These are phyloP conservation scores for Aureobasidium lini DNA, from an alignment of 2,329 filamentous ascomycete species.

Conservation along the genomic window DNA sequence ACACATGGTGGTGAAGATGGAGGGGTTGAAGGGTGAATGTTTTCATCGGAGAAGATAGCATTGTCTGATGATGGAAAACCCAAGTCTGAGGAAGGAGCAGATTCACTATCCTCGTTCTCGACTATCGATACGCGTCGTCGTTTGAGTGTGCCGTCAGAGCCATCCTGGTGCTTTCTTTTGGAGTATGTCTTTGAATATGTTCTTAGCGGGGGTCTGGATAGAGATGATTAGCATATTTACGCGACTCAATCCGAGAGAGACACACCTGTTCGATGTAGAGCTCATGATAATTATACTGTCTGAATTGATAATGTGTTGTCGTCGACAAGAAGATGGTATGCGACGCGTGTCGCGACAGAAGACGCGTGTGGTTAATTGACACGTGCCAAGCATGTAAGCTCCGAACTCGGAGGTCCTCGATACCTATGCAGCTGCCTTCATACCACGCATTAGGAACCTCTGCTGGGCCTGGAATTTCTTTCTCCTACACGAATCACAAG, in stretches of 20 bases:
- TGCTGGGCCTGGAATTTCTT: neutral
- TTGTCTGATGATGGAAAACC: slow-evolving; percentile 17
- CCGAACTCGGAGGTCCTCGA: neutral
- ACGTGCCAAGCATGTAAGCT: neutral
- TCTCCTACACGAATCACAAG: neutral
- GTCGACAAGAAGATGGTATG: neutral
- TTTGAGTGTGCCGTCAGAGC: slow-evolving; percentile 6
- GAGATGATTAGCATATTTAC: neutral
- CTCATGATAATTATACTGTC: slow-evolving; percentile 4
- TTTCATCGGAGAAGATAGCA: slow-evolving; percentile 21
- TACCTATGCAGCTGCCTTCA: neutral
- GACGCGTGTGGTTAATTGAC: slow-evolving; percentile 1
- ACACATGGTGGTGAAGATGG: slow-evolving; percentile 43
- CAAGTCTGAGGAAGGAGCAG: neutral
- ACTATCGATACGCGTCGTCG: slow-evolving; percentile 14
- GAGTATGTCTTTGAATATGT: slow-evolving; percentile 11
- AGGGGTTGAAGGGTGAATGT: slow-evolving; percentile 35
- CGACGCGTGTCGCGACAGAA: neutral
- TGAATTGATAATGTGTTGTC: neutral
- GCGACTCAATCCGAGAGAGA: neutral
- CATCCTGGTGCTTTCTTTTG: slow-evolving; percentile 2
- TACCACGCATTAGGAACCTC: neutral
- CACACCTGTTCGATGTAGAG: neutral
- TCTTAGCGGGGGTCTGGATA: neutral
- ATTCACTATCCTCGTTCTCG: neutral